A percentile compares a stretch with the other conserved stretches of the same genome.
These are phyloP conservation scores for Dothistroma septosporum DNA, from an alignment of 2,329 filamentous ascomycete genomes.

Conservation along the genomic window DNA sequence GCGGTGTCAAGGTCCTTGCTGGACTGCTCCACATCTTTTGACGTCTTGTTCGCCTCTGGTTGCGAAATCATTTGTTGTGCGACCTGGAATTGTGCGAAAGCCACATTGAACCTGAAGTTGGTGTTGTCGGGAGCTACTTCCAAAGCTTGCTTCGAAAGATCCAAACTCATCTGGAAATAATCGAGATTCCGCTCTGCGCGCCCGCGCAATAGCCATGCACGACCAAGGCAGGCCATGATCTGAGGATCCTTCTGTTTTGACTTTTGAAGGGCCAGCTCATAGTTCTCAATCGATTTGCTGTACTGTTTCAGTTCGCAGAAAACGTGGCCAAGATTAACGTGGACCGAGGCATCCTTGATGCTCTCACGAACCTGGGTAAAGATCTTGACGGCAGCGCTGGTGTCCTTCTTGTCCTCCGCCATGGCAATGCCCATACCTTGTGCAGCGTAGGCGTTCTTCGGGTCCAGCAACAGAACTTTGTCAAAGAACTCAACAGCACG, in stretches of 20 bases:
- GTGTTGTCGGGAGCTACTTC: constrained; percentile 65
- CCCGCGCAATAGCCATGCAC: constrained; percentile 80
- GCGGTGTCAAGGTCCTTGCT: constrained; percentile 77
- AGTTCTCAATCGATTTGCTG: constrained; percentile 86
- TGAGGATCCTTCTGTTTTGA: constrained; percentile 67
- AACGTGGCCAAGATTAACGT: constrained; percentile 88
- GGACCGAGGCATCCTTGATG: constrained; percentile 71
- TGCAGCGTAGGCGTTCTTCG: constrained; percentile 91
- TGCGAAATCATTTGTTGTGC: constrained; percentile 74
- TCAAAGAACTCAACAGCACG: constrained; percentile 98
- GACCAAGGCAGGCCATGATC: constrained; percentile 79
- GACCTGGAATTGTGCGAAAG: constrained; percentile 93
- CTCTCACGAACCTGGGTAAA: constrained; percentile 89
- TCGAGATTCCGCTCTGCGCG: constrained; percentile 61
- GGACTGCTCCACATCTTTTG: constrained; percentile 76
- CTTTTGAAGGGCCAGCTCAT: constrained; percentile 77
- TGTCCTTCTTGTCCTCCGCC: constrained; percentile 90
- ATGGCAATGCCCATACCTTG: constrained; percentile 94
- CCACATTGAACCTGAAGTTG: constrained; percentile 95
- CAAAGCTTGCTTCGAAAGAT: constrained; percentile 66
- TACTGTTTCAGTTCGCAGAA: constrained; percentile 89
- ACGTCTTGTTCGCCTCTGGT: constrained; percentile 69
- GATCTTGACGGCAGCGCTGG: constrained; percentile 74
- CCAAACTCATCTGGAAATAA: constrained; percentile 61
- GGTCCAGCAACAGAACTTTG: constrained; percentile 91